These are phyloP conservation scores for Cadophora malorum DNA, from an alignment of 2,329 filamentous ascomycete genomes.

Conservation along the genomic window DNA sequence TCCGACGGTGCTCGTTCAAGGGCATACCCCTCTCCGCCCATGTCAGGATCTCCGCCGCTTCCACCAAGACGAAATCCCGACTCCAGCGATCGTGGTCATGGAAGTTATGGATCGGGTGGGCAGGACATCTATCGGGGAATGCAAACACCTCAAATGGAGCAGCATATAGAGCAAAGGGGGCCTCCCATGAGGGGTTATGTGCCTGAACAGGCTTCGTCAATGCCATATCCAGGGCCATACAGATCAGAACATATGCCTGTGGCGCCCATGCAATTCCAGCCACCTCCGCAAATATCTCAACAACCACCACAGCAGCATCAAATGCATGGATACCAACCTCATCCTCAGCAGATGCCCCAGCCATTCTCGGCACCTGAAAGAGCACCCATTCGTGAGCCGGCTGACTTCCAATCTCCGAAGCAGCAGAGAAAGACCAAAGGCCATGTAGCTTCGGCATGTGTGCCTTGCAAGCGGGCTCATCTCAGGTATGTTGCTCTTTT, in stretches of 20 bases:
- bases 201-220: constrained; percentile 43
- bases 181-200: constrained; percentile 48
- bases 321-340: constrained; percentile 34
- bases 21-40: constrained; percentile 76
- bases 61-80: constrained; percentile 65
- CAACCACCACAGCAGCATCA: constrained; percentile 37
- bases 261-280: constrained; percentile 33
- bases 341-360: constrained; percentile 34
- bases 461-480: constrained; percentile 86
- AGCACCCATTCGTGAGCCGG: constrained; percentile 52
- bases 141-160: constrained; percentile 40
- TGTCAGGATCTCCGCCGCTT: constrained; percentile 72
- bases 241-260: constrained; percentile 38
- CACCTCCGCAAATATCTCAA: constrained; percentile 32
- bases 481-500: constrained; percentile 57
- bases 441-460: constrained; percentile 83
- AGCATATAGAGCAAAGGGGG: constrained; percentile 38
- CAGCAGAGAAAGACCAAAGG: constrained; percentile 74
- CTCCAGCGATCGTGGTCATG: constrained; percentile 60
- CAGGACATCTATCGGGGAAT: constrained; percentile 59
- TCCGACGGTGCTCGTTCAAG: constrained; percentile 60
- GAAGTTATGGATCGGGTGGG: constrained; percentile 50
- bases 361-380: constrained; percentile 40
- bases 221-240: constrained; percentile 37
- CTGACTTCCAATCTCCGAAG: constrained; percentile 61